Percentiles rank a stretch among this genome's conserved stretches.
Evolutionary conservation across 495 filamentous ascomycete species (phyloP).

Genomic region (Xylaria scruposa): DNA sequence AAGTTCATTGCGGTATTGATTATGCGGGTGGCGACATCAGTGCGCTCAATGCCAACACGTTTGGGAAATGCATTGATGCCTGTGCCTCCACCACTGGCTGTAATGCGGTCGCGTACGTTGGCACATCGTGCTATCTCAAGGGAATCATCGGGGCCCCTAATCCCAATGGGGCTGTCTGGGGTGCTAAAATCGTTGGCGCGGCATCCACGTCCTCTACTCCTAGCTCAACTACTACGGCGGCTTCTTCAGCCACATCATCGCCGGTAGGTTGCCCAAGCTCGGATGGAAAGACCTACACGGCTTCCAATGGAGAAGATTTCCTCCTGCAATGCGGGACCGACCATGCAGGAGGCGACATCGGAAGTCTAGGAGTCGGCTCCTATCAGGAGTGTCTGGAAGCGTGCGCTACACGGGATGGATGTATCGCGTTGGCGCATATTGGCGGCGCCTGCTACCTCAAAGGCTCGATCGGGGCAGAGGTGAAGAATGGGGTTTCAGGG

Average conservation of each 20-base stretch:
- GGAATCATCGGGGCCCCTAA: neutral
- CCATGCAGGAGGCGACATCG: neutral
- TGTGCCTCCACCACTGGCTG: neutral
- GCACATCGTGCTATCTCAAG: neutral
- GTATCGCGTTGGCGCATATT: neutral
- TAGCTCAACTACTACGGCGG: neutral
- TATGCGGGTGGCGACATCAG: neutral
- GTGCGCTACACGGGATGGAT: neutral
- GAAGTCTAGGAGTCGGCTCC: neutral
- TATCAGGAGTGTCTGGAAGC: constrained; percentile 7
- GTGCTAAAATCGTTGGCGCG: neutral
- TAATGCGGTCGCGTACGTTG: constrained; percentile 6
- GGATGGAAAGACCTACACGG: constrained; percentile 2
- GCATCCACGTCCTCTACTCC: neutral
- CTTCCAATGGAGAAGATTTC: neutral
- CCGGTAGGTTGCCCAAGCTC: neutral
- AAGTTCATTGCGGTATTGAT: constrained; percentile 5
- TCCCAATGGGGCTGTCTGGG: neutral
- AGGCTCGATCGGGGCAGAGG: neutral
- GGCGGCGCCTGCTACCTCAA: constrained; percentile 5
- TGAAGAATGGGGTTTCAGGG: neutral
- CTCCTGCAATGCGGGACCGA: neutral
- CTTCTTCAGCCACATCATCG: neutral
- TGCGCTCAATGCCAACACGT: constrained; percentile 6
- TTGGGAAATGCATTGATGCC: neutral